Base-by-base conservation (phyloP, 306 rosid species). In the Glycyrrhiza uralensis region DNA sequence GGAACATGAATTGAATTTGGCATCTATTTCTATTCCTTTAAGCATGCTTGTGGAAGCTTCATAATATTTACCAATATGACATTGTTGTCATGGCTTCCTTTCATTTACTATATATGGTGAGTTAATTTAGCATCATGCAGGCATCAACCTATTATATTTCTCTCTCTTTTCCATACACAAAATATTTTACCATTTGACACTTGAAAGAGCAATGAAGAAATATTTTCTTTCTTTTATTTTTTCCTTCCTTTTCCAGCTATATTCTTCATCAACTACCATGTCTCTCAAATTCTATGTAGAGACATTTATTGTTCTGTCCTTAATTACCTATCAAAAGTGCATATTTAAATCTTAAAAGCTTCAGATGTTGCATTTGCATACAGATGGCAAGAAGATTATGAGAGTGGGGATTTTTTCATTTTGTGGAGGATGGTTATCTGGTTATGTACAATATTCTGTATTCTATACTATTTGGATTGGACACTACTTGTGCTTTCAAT, bases 1-100 rank as follows among this genome's bases (percentile, higher is more conserved):
- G 18, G 35, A 36, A 11, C 22, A 24, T 39, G 33, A 47, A n/a
- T 71, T 69, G 36, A 47, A 56, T 57, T 56, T 56, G 38, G 71
- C 69, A 60, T 32, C 39, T 56, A 17, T 38, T 57, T 44, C 64
- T 46, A 29, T 61, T 46, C 58, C 20, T 81, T 26, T 69, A n/a
- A n/a, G 42, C 76, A 17, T 35, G 26, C 42, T 29, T 22, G 54
- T 61, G 57, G 19, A 42, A 61, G 62, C 55, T 69, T 62, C 29
- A 4, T 15, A 11, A 46, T 33, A 59, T 41, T n/a, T 42, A 26
- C 46, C 56, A 41, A 44, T 13, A 67, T 61, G 62, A 38, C 15
- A 73, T 66, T 49, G 66, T 38, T 36, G 36, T 66, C 23, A 23
- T 18, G 69, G 55, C 64, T 58, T 76, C 38, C 22, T 78, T 65